These are phyloP conservation scores for Hyphodiscus sp. DNA, from an alignment of 2,329 filamentous ascomycete genomes.

Conservation along the genomic window DNA sequence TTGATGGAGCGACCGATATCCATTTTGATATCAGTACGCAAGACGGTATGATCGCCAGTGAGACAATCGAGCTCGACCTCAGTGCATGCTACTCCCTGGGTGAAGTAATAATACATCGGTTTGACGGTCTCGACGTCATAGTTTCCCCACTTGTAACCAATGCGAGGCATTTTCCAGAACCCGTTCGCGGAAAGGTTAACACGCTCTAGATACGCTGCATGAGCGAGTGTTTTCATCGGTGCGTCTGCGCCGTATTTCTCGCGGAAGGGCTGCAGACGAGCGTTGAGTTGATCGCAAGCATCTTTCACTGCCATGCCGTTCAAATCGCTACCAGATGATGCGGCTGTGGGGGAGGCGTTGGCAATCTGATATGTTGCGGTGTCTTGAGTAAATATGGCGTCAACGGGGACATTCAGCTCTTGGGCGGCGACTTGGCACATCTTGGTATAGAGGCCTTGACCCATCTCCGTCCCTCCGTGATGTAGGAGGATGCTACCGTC, in stretches of 20 bases:
- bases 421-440: slow-evolving; percentile 92
- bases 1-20: slow-evolving; percentile 70
- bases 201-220: slow-evolving; percentile 88
- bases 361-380: slow-evolving; percentile 91
- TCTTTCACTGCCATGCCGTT: slow-evolving; percentile 94
- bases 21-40: slow-evolving; percentile 91
- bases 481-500: slow-evolving; percentile 87
- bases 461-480: slow-evolving; percentile 95
- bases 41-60: slow-evolving; percentile 84
- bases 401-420: slow-evolving; percentile 71
- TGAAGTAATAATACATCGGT: slow-evolving; percentile 95
- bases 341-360: slow-evolving; percentile 85
- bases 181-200: slow-evolving; percentile 91
- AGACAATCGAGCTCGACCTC: slow-evolving; percentile 89
- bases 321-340: slow-evolving; percentile 87
- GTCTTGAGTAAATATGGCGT: slow-evolving; percentile 81
- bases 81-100: slow-evolving; percentile 80
- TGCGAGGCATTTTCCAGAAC: slow-evolving; percentile 94
- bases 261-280: slow-evolving; percentile 74
- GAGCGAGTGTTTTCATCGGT: slow-evolving; percentile 79
- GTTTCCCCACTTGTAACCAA: slow-evolving; percentile 85
- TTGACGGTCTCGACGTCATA: slow-evolving; percentile 62
- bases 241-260: slow-evolving; percentile 71
- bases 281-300: slow-evolving; percentile 82
- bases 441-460: slow-evolving; percentile 88